Conservation (phyloP, 2,329 filamentous ascomycete species). For the Talaromyces funiculosus region DNA sequence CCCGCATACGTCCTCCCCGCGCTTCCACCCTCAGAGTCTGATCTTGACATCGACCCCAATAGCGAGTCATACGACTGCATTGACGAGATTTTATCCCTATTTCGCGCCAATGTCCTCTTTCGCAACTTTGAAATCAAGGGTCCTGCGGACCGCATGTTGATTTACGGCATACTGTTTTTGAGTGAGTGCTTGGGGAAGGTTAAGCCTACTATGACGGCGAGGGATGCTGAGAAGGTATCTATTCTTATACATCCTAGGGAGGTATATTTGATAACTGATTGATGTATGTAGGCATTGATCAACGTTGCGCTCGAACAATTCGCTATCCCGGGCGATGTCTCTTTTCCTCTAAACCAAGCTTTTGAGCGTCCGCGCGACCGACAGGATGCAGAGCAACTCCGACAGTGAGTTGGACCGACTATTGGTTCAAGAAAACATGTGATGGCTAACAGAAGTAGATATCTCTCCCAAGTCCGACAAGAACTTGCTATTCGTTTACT, state of each 20-base stretch:
- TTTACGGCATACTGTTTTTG: slow-evolving; percentile 94
- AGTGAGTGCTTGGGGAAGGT: slow-evolving; percentile 88
- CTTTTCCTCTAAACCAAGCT: slow-evolving; percentile 91
- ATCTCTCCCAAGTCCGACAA: slow-evolving; percentile 82
- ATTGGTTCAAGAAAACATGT: background rate
- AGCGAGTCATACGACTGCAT: slow-evolving; percentile 92
- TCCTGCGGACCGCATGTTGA: slow-evolving; percentile 84
- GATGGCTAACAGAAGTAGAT: slow-evolving; percentile 25
- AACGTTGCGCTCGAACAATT: slow-evolving; percentile 95
- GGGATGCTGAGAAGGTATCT: slow-evolving; percentile 60
- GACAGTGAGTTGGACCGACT: slow-evolving; percentile 58
- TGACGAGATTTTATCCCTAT: slow-evolving; percentile 86
- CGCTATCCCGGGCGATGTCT: slow-evolving; percentile 86
- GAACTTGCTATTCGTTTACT: slow-evolving; percentile 79
- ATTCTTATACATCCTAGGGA: background rate
- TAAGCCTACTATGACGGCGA: slow-evolving; percentile 62
- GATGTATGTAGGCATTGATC: slow-evolving; percentile 64
- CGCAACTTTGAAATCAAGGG: slow-evolving; percentile 99
- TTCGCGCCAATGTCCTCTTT: slow-evolving; percentile 98
- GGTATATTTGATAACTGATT: background rate
- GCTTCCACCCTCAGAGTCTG: slow-evolving; percentile 52
- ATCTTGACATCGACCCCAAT: slow-evolving; percentile 63
- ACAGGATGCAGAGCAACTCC: slow-evolving; percentile 80
- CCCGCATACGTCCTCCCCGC: slow-evolving; percentile 78
- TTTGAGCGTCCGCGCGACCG: slow-evolving; percentile 84